Conservation (phyloP, 805 yeast species). For the Saturnispora sanitii region DNA sequence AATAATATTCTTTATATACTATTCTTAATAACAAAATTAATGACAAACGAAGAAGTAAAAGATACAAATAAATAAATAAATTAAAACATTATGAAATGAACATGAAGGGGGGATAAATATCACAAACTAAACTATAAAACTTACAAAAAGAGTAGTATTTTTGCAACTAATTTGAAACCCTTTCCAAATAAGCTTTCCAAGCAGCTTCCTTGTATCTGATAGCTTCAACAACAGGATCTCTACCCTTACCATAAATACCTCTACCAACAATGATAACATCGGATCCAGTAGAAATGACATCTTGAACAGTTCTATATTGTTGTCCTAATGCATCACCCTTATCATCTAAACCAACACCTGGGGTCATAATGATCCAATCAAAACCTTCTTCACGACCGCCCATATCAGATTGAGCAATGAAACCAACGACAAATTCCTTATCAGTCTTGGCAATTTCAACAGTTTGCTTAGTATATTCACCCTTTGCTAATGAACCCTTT, state of each 20-base stretch:
- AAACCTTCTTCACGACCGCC: conserved; percentile 75
- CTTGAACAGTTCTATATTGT: conserved; percentile 87
- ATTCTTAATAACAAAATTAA: too few species aligned
- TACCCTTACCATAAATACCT: conserved; percentile 88
- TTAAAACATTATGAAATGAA: too few species aligned
- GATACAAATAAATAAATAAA: too few species aligned
- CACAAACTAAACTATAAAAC: too few species aligned
- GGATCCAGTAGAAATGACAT: conserved; percentile 76
- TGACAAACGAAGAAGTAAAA: too few species aligned
- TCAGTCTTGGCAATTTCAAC: conserved; percentile 80
- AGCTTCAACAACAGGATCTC: conserved; percentile 85
- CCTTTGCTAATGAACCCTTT: conserved; percentile 87
- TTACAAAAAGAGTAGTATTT: too few species aligned
- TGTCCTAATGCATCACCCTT: conserved; percentile 95
- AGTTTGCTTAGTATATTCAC: conserved; percentile 80
- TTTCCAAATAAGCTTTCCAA: conserved; percentile 76
- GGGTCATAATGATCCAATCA: conserved; percentile 96
- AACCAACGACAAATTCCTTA: conserved; percentile 87
- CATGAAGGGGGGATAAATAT: too few species aligned
- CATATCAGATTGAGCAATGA: conserved; percentile 87
- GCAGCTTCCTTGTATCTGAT: conserved; percentile 87
- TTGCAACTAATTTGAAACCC: conserved; percentile 12
- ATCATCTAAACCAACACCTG: conserved; percentile 97
- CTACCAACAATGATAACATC: conserved; percentile 98
- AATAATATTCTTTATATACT: too few species aligned